Evolutionary conservation across 108 stramenopile species (phyloP), one percentile per base, ranked within the genome.

Genomic region (Skeletonema tropicum): DNA sequence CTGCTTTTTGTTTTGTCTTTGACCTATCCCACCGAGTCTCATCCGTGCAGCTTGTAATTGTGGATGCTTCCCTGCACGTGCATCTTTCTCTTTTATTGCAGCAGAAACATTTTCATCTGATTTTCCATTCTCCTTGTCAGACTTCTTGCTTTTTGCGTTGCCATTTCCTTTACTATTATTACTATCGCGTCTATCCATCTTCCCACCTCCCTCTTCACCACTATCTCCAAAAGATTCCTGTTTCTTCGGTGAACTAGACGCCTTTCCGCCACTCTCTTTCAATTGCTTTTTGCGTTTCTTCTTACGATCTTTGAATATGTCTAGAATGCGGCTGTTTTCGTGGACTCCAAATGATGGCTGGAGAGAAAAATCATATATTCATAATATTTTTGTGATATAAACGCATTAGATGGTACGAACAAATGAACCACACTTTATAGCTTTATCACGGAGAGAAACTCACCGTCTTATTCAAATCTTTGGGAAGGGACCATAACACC

Each of bases 231-330:
- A 23, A 55, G 52, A 55, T 55, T 55, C 52, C 23, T 23, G 52
- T 23, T 55, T 55, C 52, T 55, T 55, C 10, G 52, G 21, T n/a
- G 52, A 10, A 25, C 23, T 23, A 23, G 52, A 2, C 9, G 52
- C 9, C 52, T 70, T 32, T 17, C 26, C 29, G 19, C 35, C 46
- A 15, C 46, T 42, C 36, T 39, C 72, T 35, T 67, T 58, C 12
- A 75, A 19, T 70, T 77, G 65, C 60, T 87, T 84, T 42, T 86
- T 84, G 25, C 86, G 76, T 42, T 78, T 80, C 75, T 90, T 89
- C 81, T 90, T 91, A 42, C 88, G 86, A 49, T 89, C 84, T 64
- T 87, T 91, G 82, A 90, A 91, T 15, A 94, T 59, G 39, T 94
- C 90, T 41, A 90, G 72, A 66, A 94, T 86, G 41, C 93, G 88